These are phyloP conservation scores for Sporothrix euskadiensis DNA, from an alignment of 2,329 filamentous ascomycete genomes.

Conservation along the genomic window DNA sequence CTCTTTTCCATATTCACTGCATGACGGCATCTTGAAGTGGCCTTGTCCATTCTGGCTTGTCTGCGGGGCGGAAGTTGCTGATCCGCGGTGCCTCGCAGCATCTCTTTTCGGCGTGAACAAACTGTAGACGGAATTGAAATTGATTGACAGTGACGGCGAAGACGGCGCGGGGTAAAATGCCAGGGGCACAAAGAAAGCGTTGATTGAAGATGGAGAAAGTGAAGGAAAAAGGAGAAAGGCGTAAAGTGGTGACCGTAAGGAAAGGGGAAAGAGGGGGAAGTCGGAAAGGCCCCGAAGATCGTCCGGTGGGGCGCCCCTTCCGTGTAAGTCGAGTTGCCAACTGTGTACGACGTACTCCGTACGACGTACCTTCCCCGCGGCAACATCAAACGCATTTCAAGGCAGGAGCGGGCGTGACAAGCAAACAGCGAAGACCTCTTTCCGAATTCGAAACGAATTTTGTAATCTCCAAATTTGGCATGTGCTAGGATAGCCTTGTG, in stretches of 20 bases:
- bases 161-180: not conserved
- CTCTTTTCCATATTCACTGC: not conserved
- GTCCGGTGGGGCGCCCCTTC: not conserved
- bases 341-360: too few species aligned
- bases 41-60: not conserved
- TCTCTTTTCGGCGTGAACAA: not conserved
- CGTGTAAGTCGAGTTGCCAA: not conserved
- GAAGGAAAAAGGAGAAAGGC: not conserved
- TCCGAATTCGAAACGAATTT: not conserved
- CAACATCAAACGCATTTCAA: not conserved
- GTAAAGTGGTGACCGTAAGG: not conserved
- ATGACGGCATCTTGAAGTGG: not conserved
- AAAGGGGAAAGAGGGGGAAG: not conserved
- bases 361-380: not conserved
- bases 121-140: not conserved
- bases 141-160: not conserved
- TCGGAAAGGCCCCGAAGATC: constrained; percentile 3
- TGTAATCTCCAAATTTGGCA: not conserved
- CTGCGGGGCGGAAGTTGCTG: constrained; percentile 1
- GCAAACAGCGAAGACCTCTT: not conserved
- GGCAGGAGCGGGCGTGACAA: not conserved
- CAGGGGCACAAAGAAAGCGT: not conserved
- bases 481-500: not conserved
- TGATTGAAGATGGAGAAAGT: not conserved
- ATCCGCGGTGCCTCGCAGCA: not conserved